Base-by-base conservation (phyloP, 177 flowering plant genomes). In the Vitis hybrid region DNA sequence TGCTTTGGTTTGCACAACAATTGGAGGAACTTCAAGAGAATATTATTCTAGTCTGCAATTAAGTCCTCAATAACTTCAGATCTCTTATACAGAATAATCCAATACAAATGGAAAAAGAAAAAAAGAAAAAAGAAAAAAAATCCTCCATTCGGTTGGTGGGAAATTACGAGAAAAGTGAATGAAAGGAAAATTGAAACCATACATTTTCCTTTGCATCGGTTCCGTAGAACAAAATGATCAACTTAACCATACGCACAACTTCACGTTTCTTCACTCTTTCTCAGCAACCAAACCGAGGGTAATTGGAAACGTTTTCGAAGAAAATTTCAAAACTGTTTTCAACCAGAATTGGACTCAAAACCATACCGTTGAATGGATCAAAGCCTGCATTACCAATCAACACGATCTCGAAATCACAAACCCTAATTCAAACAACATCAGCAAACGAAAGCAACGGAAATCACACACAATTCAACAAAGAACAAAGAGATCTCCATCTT, bases 261-360 rank as follows among this genome's bases (percentile, higher is more conserved):
- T 52, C 16, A 24, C 72, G 30, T 27, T 11, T 51, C 16, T 60
- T 57, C 55, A 63, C 66, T 3, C 18, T 32, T 64, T 59, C 58
- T 66, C 65, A 51, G 65, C 69, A 59, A 60, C 65, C 70, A 72
- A 72, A 72, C 69, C 51, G 30, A 16, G 16, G 15, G 5, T 32
- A 59, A 64, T 6, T 30, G 11, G 13, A 65, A 64, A 61, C 13
- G 4, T n/a, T 14, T 18, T n/a, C 61, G 21, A 58, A 10, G 6
- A 58, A 14, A 58, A 58, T 6, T 3, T 14, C 61, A n/a, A 10
- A n/a, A n/a, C 61, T 18, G 19, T 16, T 14, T 58, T 18, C 10
- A 3, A 49, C n/a, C 52, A 15, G 18, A 71, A 71, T 52, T 32
- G 15, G 57, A 49, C 16, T 50, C 2, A 51, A 51, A 72, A 56